Base-by-base conservation (phyloP, 1,139 yeast genomes). In the Saccharomycopsis hybrid region DNA sequence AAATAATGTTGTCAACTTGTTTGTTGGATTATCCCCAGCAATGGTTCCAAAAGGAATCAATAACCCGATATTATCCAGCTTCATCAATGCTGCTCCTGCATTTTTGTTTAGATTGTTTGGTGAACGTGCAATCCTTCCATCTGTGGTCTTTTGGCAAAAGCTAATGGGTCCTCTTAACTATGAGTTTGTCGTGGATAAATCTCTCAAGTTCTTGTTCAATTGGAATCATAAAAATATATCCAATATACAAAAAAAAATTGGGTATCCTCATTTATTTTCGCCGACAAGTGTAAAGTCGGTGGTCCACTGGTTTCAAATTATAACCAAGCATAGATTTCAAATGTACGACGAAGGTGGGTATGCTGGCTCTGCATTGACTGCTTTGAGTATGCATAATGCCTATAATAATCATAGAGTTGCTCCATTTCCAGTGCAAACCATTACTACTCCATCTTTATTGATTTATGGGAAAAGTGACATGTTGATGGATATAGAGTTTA, bases 291-390 rank as follows among this genome's bases (percentile, higher is more conserved):
- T 86, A 43, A 87, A 87, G 63, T 77, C 84, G 31, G 89, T 85
- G 39, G 95, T 85, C 31, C 96, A 87, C 64, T 87, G 96, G 96
- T 86, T 87, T 63, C 96, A 87, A 65, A 85, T 87, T 49, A 86
- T 87, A 57, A 70, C 81, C 29, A 71, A 80, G n/a, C 77, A 77
- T 45, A 74, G 77, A 46, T 86, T 87, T 62, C 94, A 86, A 62
- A 84, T 85, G 94, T 87, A 76, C 64, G 85, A 80, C 57, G 92
- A 85, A 54, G 70, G 66, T 9, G 40, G 40, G 5, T 39, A 18
- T 41, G 37, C 37, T 27, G 44, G 44, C 9, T 47, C 56, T 58
- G 28, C 78, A 4, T 60, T 61, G 48, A 77, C 73, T 53, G 73
- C 70, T 2, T 73, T 73, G 56, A 57, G 73, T 2, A 57, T 73